Conservation (phyloP, 2,329 filamentous ascomycete species). For the Aureobasidium lini region DNA sequence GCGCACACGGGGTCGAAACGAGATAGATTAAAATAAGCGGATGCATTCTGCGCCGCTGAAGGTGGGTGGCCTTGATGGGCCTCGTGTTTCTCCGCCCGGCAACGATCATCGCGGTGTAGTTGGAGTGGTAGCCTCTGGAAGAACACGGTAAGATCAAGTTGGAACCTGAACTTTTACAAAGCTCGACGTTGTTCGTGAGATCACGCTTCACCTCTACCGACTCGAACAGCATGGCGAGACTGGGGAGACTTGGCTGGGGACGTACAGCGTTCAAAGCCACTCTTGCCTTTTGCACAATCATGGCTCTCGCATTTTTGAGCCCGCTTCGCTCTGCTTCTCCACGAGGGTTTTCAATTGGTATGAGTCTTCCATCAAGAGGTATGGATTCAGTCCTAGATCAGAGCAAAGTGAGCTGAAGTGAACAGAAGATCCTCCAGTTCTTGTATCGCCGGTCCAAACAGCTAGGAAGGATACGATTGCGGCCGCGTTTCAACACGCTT, state of each 20-base stretch:
- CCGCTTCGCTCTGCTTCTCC: background rate
- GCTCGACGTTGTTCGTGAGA: background rate
- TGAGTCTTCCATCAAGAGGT: no score
- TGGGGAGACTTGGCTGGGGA: background rate
- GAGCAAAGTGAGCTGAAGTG: background rate
- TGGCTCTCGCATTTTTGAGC: background rate
- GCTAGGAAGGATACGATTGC: background rate
- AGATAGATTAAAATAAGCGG: background rate
- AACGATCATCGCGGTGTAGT: background rate
- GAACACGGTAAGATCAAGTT: background rate
- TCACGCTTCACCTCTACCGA: no score
- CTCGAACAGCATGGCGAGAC: background rate
- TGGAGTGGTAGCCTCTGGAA: background rate
- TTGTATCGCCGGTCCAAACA: background rate
- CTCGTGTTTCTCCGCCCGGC: background rate
- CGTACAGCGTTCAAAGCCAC: background rate
- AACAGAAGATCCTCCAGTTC: background rate
- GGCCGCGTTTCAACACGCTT: slow-evolving; percentile 26
- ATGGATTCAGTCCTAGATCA: background rate
- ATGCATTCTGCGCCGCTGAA: background rate
- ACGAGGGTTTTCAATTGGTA: background rate
- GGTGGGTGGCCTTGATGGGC: background rate
- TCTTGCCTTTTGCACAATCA: background rate
- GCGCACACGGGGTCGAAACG: background rate
- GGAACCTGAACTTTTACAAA: background rate